Percentiles rank a stretch among this genome's conserved stretches.
phyloP scores from a whole-genome alignment of 179 eudicot species.

The Heliamphora pulchella region DNA sequence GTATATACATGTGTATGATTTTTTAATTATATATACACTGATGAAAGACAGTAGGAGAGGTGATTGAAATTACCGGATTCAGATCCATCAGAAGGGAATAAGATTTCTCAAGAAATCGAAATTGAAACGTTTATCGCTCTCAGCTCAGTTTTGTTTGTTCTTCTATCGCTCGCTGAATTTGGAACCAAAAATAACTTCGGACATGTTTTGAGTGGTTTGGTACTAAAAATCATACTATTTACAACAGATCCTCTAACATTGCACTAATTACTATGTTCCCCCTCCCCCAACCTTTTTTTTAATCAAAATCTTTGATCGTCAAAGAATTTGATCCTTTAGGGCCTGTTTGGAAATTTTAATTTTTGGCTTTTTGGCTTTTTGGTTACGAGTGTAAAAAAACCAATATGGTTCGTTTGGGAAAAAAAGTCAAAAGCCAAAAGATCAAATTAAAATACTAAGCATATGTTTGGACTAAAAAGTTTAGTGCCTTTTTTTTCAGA shows the following conservation, averaged over 20 bases:
- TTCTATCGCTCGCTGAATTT: neutral
- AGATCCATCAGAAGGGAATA: slow-evolving; percentile 16
- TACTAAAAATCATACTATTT: neutral
- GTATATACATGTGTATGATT: neutral
- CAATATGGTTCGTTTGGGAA: too few relatives aligned
- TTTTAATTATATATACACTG: neutral
- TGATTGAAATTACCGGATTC: slow-evolving; percentile 13
- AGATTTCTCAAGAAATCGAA: neutral
- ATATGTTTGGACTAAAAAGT: too few relatives aligned
- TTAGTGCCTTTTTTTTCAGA: too few relatives aligned
- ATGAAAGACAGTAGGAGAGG: neutral
- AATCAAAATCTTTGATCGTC: too few relatives aligned
- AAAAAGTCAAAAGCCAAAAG: too few relatives aligned
- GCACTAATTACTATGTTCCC: neutral
- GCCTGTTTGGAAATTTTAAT: too few relatives aligned
- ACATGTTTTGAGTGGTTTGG: neutral
- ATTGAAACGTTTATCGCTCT: neutral
- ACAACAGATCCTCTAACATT: neutral
- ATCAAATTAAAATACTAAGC: too few relatives aligned
- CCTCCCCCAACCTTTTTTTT: too few relatives aligned
- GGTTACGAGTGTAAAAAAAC: too few relatives aligned
- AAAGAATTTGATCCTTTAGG: too few relatives aligned
- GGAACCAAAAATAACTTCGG: neutral
- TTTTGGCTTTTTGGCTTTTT: too few relatives aligned
- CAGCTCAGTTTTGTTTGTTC: neutral